Percentiles rank a stretch among this genome's conserved stretches.
Evolutionary conservation across 257 asterid genomes (phyloP).

Genomic region (Mitragyna speciosa): DNA sequence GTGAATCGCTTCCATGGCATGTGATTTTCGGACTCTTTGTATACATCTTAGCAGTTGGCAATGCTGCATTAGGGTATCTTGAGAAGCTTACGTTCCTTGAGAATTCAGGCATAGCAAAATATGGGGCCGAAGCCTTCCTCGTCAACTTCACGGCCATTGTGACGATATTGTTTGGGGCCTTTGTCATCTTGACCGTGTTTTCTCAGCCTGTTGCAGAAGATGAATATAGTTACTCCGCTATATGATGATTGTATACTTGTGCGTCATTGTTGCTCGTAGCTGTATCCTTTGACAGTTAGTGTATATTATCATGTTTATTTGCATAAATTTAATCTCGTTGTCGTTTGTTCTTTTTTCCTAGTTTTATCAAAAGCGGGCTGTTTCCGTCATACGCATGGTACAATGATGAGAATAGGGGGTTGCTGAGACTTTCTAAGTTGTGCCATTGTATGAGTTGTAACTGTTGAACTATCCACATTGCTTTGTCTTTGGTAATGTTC

Average conservation of each 20-base stretch:
- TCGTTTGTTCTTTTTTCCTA: neutral
- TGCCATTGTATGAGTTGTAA: neutral
- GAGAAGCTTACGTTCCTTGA: constrained; percentile 93
- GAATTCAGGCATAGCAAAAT: constrained; percentile 61
- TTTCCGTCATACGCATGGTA: neutral
- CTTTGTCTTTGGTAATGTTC: too few species aligned
- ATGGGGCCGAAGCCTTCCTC: constrained; percentile 82
- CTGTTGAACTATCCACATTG: too few species aligned
- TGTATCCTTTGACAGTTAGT: neutral
- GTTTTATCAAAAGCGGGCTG: neutral
- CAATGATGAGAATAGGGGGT: neutral
- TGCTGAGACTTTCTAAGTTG: neutral
- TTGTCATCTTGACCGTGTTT: constrained; percentile 67
- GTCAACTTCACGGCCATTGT: constrained; percentile 89
- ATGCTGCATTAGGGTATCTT: constrained; percentile 72
- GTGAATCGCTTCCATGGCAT: constrained; percentile 90
- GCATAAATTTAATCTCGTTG: neutral
- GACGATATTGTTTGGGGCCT: constrained; percentile 69
- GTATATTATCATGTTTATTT: too few species aligned
- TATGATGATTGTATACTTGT: constrained; percentile 22
- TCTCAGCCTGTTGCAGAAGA: constrained; percentile 58
- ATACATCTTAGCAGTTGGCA: constrained; percentile 62
- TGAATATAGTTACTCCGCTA: constrained; percentile 69
- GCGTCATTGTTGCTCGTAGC: neutral
- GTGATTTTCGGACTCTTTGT: constrained; percentile 67